Evolutionary conservation across 2,329 filamentous ascomycete species (phyloP).

Genomic region (Alternaria triticimaculans): DNA sequence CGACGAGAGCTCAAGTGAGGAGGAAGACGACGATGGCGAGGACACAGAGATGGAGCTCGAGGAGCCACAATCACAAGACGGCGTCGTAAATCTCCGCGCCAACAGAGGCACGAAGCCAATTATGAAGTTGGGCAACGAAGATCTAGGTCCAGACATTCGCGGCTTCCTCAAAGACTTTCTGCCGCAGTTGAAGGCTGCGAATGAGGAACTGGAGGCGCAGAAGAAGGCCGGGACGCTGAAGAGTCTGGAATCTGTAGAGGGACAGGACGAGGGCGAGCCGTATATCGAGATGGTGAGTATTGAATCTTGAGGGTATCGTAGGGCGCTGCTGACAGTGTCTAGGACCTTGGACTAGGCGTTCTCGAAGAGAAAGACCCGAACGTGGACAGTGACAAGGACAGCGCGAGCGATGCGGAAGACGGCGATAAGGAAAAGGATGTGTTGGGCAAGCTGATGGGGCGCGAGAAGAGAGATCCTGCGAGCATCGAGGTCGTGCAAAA

Average conservation of each 20-base stretch:
- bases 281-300: conserved; percentile 52
- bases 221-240: conserved; percentile 48
- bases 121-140: conserved; percentile 36
- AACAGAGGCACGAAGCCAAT: conserved; percentile 41
- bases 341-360: conserved; percentile 56
- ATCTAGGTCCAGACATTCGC: conserved; percentile 39
- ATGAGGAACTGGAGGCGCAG: conserved; percentile 51
- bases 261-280: conserved; percentile 32
- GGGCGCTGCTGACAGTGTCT: conserved; percentile 12
- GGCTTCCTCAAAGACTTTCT: conserved; percentile 51
- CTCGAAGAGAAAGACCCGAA: conserved; percentile 49
- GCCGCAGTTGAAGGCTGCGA: conserved; percentile 52
- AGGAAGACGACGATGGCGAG: conserved; percentile 27
- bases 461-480: conserved; percentile 25
- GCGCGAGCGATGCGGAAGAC: conserved; percentile 27
- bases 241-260: conserved; percentile 36
- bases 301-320: not conserved
- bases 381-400: conserved; percentile 25
- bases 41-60: conserved; percentile 13
- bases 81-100: conserved; percentile 37
- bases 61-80: conserved; percentile 9
- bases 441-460: conserved; percentile 48
- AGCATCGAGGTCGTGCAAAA: conserved; percentile 43
- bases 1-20: conserved; percentile 43
- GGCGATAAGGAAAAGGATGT: conserved; percentile 39